phyloP scores from a whole-genome alignment of 2,329 filamentous ascomycete genomes.

The Nectriaceae sp. region DNA sequence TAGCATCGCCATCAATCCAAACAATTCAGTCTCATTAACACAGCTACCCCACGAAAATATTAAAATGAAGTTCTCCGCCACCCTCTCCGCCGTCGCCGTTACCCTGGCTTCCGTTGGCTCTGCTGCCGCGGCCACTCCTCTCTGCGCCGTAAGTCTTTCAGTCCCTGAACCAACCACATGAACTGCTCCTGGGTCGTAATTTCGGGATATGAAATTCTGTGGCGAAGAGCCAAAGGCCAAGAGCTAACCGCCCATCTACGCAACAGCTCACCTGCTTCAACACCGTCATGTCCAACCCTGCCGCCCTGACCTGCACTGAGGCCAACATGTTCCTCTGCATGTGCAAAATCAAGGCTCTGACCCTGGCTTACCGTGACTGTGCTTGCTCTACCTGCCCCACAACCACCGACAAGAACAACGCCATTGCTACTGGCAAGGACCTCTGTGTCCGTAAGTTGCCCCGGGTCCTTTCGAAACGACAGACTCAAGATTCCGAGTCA shows the following conservation, averaged over 20 bases:
- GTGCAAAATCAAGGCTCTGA: slow-evolving; percentile 8
- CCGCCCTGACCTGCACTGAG: slow-evolving; percentile 4
- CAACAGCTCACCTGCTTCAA: slow-evolving; percentile 1
- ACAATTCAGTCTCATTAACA: background rate
- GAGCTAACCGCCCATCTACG: background rate
- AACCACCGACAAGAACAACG: background rate
- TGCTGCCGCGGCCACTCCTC: slow-evolving; percentile 6
- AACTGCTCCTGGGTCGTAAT: background rate
- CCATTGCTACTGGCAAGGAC: background rate
- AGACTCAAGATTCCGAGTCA: background rate
- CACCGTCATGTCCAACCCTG: slow-evolving; percentile 1
- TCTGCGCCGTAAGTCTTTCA: slow-evolving; percentile 1
- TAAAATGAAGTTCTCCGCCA: slow-evolving; percentile 2
- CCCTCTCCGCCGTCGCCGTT: slow-evolving; percentile 1
- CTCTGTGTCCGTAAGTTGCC: background rate
- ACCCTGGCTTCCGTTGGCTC: slow-evolving; percentile 1
- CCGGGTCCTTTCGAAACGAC: background rate
- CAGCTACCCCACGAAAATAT: background rate
- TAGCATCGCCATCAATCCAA: background rate
- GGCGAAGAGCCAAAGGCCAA: background rate
- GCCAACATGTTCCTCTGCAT: slow-evolving; percentile 9
- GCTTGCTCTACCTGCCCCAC: background rate
- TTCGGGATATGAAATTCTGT: background rate
- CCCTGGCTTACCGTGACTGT: slow-evolving; percentile 7
- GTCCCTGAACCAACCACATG: background rate